Base-by-base conservation (phyloP, 2,329 filamentous ascomycete genomes). In the Rugonectria rugulosa region DNA sequence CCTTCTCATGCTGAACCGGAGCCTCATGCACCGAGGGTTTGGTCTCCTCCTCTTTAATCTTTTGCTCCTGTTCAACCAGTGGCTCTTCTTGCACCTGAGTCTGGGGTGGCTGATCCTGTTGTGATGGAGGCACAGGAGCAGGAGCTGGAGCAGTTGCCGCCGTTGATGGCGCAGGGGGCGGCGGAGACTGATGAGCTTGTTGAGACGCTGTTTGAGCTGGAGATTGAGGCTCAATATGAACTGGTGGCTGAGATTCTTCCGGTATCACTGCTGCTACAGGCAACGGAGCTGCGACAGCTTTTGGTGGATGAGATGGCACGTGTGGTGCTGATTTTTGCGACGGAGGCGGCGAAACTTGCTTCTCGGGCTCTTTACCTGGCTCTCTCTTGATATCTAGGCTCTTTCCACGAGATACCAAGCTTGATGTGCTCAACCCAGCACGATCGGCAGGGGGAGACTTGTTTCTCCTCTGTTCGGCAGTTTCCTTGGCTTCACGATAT, bases 401-500 rank as follows among this genome's bases (percentile, higher is more conserved):
- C 70, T 77, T 83, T 4, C 75, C 77, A n/a, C 78, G 71, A 4
- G 73, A 63, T 3, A 77, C 43, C 24, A 77, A 62, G 46, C 60
- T 67, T 5, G 68, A 64, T 14, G 66, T n/a, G n/a, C n/a, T 68
- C 24, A 68, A 45, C 4, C 56, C 62, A 17, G 68, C 63, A n/a
- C 64, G 67, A 21, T 74, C 72, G 21, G 67, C 73, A 2, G 83
- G 80, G 4, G 83, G 83, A 8, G 83, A 85, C 68, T 85, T 85
- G 63, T 79, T 80, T 44, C 84, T 77, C 62, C 81, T 76, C 41
- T 82, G 77, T 51, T 85, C 83, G 1, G 74, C 79, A 36, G 73
- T 83, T 60, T 85, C 83, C 68, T 84, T 86, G 46, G 80, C 81
- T 64, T 84, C 83, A 21, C 83, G 80, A 67, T 85, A 84, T 67